phyloP scores from a whole-genome alignment of 2,329 filamentous ascomycete genomes.

The Fusarium austroafricanum region DNA sequence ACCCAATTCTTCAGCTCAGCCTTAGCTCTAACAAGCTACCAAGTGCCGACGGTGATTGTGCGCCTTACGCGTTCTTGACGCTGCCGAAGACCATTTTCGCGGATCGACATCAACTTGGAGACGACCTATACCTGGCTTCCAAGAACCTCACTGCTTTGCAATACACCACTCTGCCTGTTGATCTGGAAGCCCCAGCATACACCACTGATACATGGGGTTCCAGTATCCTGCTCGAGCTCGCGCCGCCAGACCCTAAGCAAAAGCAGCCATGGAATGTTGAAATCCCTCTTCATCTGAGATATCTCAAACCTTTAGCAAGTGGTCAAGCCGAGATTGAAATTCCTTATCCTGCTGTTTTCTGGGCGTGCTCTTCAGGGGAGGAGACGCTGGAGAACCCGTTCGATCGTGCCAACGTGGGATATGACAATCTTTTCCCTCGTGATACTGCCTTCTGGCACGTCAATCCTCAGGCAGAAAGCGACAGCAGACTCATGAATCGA shows the following conservation, averaged over 20 bases:
- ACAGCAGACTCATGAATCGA: conserved; percentile 61
- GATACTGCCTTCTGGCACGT: conserved; percentile 88
- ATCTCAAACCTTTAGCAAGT: conserved; percentile 71
- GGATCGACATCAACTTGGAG: conserved; percentile 86
- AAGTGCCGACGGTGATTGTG: conserved; percentile 70
- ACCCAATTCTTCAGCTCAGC: conserved; percentile 80
- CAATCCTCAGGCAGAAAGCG: conserved; percentile 58
- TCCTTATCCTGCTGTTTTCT: conserved; percentile 88
- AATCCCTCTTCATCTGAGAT: conserved; percentile 88
- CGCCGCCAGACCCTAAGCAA: conserved; percentile 58
- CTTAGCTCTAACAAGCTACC: conserved; percentile 66
- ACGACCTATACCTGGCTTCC: conserved; percentile 80
- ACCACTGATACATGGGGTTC: conserved; percentile 82
- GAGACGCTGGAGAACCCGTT: conserved; percentile 85
- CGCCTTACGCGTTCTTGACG: conserved; percentile 82
- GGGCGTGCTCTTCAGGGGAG: conserved; percentile 80
- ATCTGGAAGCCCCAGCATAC: conserved; percentile 92
- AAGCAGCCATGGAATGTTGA: conserved; percentile 70
- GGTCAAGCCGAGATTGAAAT: conserved; percentile 69
- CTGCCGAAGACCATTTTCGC: conserved; percentile 85
- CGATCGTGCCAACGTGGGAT: conserved; percentile 85
- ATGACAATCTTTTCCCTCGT: conserved; percentile 81
- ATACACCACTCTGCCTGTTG: conserved; percentile 79
- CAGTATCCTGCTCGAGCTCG: conserved; percentile 78
- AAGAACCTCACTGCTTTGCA: conserved; percentile 79